Evolutionary conservation across 371 early-diverging fungal genomes (phyloP), one percentile per base, ranked within the genome.

Genomic region (Mortierella sp.): DNA sequence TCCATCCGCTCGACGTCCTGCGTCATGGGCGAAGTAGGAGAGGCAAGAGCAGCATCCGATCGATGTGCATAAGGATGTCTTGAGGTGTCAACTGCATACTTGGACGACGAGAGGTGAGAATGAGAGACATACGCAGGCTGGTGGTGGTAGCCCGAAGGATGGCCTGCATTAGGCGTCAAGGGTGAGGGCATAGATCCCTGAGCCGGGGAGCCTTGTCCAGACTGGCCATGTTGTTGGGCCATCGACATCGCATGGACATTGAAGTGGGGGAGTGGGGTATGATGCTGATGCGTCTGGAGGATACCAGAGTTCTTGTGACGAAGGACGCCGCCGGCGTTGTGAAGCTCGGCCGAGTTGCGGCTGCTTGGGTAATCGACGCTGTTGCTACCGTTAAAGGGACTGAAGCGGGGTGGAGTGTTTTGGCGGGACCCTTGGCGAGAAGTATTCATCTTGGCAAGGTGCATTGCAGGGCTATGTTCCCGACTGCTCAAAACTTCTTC

Each of bases 1-100:
- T 86, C 86, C 86, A 86, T 86, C 14, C 79, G 76, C 80, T 86
- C 79, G 54, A 79, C 82, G 82, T 82, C 86, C 82, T 77, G 82
- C 77, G 82, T 82, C 74, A 74, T 51, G 35, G 86, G 86, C 55
- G 86, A 86, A 14, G 77, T 86, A 27, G 86, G 86, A 16, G 86
- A 82, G 44, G 78, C 80, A 18, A 86, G 80, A 29, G 43, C 65
- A 24, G 75, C 60, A 32, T 75, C 74, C 18, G 74, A 55, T 16
- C 74, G 79, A 76, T 70, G 76, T 4, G 63, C 63, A 63, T 32
- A 27, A 63, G 72, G 49, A 35, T 27, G 49, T 48, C 56, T 74
- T 29, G 83, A 63, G 27, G 70, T 71, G 72, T 70, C 79, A 14
- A 43, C 58, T 38, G 46, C 75, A 35, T 79, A 55, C 16, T 75